Evolutionary conservation across 2,329 filamentous ascomycete species (phyloP).

Genomic region (Madurella mycetomatis): DNA sequence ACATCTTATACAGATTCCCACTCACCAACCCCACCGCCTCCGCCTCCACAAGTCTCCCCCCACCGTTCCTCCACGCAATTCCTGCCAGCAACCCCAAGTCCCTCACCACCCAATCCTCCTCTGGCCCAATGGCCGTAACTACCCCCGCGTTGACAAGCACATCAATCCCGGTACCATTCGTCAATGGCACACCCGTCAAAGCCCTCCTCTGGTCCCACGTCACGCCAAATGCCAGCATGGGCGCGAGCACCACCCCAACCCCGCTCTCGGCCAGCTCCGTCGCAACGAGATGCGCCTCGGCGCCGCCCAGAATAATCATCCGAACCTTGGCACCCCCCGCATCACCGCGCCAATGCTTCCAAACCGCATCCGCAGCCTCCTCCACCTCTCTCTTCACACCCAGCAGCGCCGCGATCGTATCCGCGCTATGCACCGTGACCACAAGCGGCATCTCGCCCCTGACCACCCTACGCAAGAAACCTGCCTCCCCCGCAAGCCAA

Average conservation of each 20-base stretch:
- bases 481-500: slow-evolving; percentile 27
- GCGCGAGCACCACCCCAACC: slow-evolving; percentile 57
- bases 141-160: slow-evolving; percentile 55
- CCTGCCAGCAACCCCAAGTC: slow-evolving; percentile 58
- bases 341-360: neutral
- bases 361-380: slow-evolving; percentile 7
- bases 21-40: slow-evolving; percentile 55
- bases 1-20: slow-evolving; percentile 51
- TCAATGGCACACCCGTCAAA: slow-evolving; percentile 59
- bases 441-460: slow-evolving; percentile 50
- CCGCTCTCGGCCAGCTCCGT: slow-evolving; percentile 50
- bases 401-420: slow-evolving; percentile 55
- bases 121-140: slow-evolving; percentile 51
- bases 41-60: slow-evolving; percentile 48
- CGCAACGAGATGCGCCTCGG: slow-evolving; percentile 58
- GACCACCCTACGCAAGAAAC: slow-evolving; percentile 50
- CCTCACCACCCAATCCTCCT: slow-evolving; percentile 58
- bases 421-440: slow-evolving; percentile 57
- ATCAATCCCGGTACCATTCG: slow-evolving; percentile 59
- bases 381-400: slow-evolving; percentile 55
- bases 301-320: slow-evolving; percentile 56
- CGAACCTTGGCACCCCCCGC: slow-evolving; percentile 33
- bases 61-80: slow-evolving; percentile 53
- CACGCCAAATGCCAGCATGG: slow-evolving; percentile 50
- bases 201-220: slow-evolving; percentile 59